These are phyloP conservation scores for Basidiobolus meristosporus DNA, from an alignment of 371 early-diverging fungal species.

Conservation along the genomic window DNA sequence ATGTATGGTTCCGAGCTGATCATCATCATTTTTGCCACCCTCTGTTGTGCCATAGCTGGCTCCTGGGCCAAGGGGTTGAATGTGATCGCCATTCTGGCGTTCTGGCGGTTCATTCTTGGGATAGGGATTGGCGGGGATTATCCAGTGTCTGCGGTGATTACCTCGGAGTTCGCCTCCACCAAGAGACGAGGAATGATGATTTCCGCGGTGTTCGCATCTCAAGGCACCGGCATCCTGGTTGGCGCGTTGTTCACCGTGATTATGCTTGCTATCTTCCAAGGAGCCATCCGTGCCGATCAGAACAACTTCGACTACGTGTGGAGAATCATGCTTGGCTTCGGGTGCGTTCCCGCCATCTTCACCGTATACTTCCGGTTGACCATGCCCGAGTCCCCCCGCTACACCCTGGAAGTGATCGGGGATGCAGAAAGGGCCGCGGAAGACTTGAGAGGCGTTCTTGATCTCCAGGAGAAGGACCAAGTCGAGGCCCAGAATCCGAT, in stretches of 20 bases:
- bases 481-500: conserved; percentile 27
- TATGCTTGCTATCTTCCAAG: too few species aligned
- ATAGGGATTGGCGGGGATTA: conserved; percentile 77
- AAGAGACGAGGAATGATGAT: conserved; percentile 45
- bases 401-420: conserved; percentile 49
- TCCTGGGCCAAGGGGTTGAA: conserved; percentile 37
- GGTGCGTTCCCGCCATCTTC: conserved; percentile 58
- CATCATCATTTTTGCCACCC: conserved; percentile 54
- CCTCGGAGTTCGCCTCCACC: conserved; percentile 67
- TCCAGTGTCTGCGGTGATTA: conserved; percentile 64
- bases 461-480: background rate
- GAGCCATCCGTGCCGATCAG: too few species aligned
- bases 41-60: conserved; percentile 64
- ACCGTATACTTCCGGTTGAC: conserved; percentile 78
- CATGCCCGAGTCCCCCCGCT: conserved; percentile 86
- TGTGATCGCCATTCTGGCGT: conserved; percentile 45
- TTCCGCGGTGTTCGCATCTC: conserved; percentile 68
- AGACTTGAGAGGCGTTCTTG: conserved; percentile 13
- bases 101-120: conserved; percentile 75
- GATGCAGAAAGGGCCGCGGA: conserved; percentile 38
- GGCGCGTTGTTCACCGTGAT: too few species aligned
- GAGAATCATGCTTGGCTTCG: conserved; percentile 64
- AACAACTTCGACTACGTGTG: too few species aligned
- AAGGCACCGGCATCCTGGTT: too few species aligned
- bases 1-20: conserved; percentile 76